phyloP scores from a whole-genome alignment of 371 early-diverging fungal species.

The Mortierella sp. region DNA sequence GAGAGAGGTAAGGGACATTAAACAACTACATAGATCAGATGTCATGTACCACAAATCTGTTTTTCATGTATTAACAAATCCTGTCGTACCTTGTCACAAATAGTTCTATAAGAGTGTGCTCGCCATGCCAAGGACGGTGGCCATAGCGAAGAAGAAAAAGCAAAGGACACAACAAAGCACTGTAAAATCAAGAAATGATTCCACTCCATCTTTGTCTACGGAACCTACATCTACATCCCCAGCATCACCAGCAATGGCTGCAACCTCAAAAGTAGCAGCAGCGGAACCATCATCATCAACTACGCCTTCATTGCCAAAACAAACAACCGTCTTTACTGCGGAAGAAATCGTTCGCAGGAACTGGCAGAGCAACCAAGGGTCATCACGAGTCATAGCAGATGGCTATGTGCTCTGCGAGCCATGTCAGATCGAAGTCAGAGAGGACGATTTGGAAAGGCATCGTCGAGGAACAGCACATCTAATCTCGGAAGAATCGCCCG shows the following conservation, averaged over 20 bases:
- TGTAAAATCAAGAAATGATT: neutral
- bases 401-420: constrained; percentile 38
- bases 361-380: constrained; percentile 17
- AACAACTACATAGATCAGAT: neutral
- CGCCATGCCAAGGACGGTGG: constrained; percentile 30
- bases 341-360: constrained; percentile 34
- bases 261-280: neutral
- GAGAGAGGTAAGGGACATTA: constrained; percentile 22
- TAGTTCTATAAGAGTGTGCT: constrained; percentile 48
- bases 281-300: neutral
- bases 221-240: no score
- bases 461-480: constrained; percentile 42
- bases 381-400: constrained; percentile 5
- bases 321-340: neutral
- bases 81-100: neutral
- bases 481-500: constrained; percentile 41
- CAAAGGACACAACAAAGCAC: neutral
- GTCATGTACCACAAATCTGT: neutral
- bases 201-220: neutral
- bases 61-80: neutral
- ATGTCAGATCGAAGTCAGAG: constrained; percentile 40
- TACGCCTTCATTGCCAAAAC: neutral
- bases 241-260: no score
- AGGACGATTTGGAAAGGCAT: constrained; percentile 37
- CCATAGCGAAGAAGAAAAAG: neutral